A percentile compares a stretch with the other conserved stretches of the same genome.
Evolutionary conservation across 164 flowering plant genomes (phyloP).

Genomic region (Vitis riparia): DNA sequence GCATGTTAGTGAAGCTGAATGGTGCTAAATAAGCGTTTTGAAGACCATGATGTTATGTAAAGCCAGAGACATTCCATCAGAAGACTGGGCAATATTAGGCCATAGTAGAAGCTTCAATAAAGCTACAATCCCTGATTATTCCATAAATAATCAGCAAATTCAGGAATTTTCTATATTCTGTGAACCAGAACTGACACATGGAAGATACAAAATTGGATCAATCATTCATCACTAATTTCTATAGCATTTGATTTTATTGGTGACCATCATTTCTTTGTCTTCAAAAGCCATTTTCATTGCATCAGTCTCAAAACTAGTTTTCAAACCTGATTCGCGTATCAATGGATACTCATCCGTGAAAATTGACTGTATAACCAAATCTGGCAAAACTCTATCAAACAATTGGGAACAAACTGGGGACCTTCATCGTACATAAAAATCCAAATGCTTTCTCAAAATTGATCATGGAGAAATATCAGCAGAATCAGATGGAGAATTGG

Average conservation of each 20-base stretch:
- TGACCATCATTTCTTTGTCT: constrained; percentile 41
- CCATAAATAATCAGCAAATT: constrained; percentile 92
- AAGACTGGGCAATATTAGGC: constrained; percentile 86
- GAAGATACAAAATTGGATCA: constrained; percentile 70
- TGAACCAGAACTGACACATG: constrained; percentile 96
- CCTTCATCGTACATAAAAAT: too few species aligned
- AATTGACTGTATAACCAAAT: constrained; percentile 2
- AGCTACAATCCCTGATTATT: constrained; percentile 88
- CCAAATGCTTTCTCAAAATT: too few species aligned
- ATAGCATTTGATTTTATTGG: constrained; percentile 43
- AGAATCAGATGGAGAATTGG: too few species aligned
- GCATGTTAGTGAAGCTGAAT: constrained; percentile 82
- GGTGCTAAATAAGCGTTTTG: constrained; percentile 94
- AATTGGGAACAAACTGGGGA: too few species aligned
- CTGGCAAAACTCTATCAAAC: too few species aligned
- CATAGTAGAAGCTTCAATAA: constrained; percentile 78
- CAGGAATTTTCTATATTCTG: constrained; percentile 90
- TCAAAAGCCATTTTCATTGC: constrained; percentile 88
- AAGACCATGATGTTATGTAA: constrained; percentile 92
- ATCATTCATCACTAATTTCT: constrained; percentile 69
- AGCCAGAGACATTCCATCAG: constrained; percentile 95
- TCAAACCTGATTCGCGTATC: constrained; percentile 6
- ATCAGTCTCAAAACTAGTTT: constrained; percentile 40
- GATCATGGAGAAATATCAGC: too few species aligned
- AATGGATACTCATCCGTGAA: constrained; percentile 52